Percentiles rank a stretch among this genome's conserved stretches.
phyloP scores from a whole-genome alignment of 2,329 filamentous ascomycete genomes.

The Claviceps quebecensis region DNA sequence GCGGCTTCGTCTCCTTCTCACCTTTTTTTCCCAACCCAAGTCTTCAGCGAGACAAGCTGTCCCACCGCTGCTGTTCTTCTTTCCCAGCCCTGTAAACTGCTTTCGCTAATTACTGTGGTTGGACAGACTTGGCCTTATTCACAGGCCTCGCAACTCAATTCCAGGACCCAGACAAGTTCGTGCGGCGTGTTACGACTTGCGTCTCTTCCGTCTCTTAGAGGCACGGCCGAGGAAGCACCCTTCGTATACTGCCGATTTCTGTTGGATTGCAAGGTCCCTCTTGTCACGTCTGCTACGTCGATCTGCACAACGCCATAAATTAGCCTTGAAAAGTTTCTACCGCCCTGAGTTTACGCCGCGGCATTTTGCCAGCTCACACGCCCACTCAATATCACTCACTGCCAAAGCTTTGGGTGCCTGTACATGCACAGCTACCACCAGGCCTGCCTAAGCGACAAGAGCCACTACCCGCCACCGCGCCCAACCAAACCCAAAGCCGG shows the following conservation, averaged over 20 bases:
- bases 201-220: conserved; percentile 1
- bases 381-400: conserved; percentile 39
- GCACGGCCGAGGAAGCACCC: not conserved
- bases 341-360: conserved; percentile 21
- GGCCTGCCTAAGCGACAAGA: conserved; percentile 21
- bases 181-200: conserved; percentile 1
- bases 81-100: conserved; percentile 19
- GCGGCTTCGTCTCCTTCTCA: conserved; percentile 6
- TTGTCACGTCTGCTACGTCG: conserved; percentile 25
- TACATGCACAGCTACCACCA: conserved; percentile 26
- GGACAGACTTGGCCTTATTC: conserved; percentile 16
- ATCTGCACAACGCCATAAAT: conserved; percentile 45
- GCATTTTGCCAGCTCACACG: conserved; percentile 44
- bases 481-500: conserved; percentile 28
- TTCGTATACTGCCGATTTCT: not conserved
- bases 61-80: conserved; percentile 10
- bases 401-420: conserved; percentile 40
- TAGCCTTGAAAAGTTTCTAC: conserved; percentile 31
- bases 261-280: not conserved
- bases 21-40: not conserved
- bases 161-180: conserved; percentile 12
- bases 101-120: conserved; percentile 22
- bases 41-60: not conserved
- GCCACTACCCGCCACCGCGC: conserved; percentile 23
- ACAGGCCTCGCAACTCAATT: conserved; percentile 9